Evolutionary conservation across 2,329 filamentous ascomycete species (phyloP), one percentile per base, ranked within the genome.

Genomic region (Aspergillus sp.): DNA sequence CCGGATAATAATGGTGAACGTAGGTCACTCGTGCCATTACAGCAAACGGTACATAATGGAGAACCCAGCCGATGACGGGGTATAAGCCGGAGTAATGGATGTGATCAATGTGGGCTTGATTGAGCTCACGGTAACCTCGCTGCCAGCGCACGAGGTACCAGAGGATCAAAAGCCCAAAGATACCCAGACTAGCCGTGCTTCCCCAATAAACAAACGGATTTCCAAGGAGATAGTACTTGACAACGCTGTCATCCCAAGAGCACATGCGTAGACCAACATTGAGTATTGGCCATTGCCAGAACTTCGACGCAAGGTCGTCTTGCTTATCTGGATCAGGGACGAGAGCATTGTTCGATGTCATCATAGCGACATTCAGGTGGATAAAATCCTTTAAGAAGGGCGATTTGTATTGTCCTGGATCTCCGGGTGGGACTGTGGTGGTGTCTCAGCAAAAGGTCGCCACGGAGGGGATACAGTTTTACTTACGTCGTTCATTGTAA

Each of bases 1-100:
- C 93, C 9, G 93, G 93, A 70, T 97, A 98, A 77, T 98, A 98
- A 75, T 98, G 93, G 70, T 98, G 93, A 47, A 98, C 93, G 64
- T 98, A 98, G 13, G 93, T 98, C 52, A 98, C 93, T 78, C 93
- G 88, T 9, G 90, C 93, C 94, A 98, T 98, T 64, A 93, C 83
- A 61, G 95, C 82, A 71, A 97, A 98, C 1, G 93, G 93, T 53
- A 95, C 74, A 68, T 96, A 98, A 73, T 98, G 93, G 43, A 98
- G 79, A 71, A 95, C 84, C 93, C 93, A 98, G 53, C 93, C 93
- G 47, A 93, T 79, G 48, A 91, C 77, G 7, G 93, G 91, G 70
- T 98, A 98, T 49, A 98, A 65, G 43, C 88, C 93, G 9, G 90
- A 79, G 70, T 95, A 97, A 70, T 96, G 90, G 64, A 98, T 91